Base-by-base conservation (phyloP, 2,329 filamentous ascomycete genomes). In the Pezizomycotina sp. region DNA sequence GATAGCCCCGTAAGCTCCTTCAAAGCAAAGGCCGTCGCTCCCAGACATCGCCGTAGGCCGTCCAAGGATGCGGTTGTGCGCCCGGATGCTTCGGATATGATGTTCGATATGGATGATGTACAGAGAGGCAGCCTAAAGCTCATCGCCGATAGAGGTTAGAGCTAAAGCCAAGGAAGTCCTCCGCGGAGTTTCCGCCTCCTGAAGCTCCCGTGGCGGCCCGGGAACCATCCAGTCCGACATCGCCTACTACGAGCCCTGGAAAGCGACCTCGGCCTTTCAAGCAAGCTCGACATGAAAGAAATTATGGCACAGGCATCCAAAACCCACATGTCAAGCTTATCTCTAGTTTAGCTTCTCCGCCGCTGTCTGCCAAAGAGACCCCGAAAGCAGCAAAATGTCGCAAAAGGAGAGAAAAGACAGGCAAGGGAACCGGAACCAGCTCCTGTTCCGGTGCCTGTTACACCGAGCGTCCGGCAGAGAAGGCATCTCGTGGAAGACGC, bases 41-140 rank as follows among this genome's bases (percentile, higher is more conserved):
- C n/a, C n/a, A n/a, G n/a, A n/a, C n/a, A n/a, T n/a, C n/a, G n/a
- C n/a, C n/a, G n/a, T n/a, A n/a, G n/a, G n/a, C n/a, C n/a, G n/a
- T n/a, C n/a, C n/a, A n/a, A n/a, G n/a, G n/a, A n/a, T n/a, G n/a
- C n/a, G n/a, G n/a, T n/a, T n/a, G n/a, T n/a, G n/a, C n/a, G n/a
- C n/a, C n/a, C n/a, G n/a, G n/a, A n/a, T n/a, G n/a, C n/a, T n/a
- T n/a, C n/a, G n/a, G n/a, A 93, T 48, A 65, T 93, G 36, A 92
- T 92, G 56, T 93, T 93, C 53, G 73, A 81, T 47, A 93, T 93
- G 83, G 86, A 92, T 40, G 83, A 91, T 23, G 81, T 83, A 27
- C 66, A 65, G 38, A 46, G 56, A 10, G 24, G 26, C 18, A 27
- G 31, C 2, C 34, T 14, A n/a, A n/a, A n/a, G n/a, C n/a, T n/a